Evolutionary conservation across 768 basidiomycete species (phyloP), one percentile per base, ranked within the genome.

Genomic region (Baorangia bicolor): DNA sequence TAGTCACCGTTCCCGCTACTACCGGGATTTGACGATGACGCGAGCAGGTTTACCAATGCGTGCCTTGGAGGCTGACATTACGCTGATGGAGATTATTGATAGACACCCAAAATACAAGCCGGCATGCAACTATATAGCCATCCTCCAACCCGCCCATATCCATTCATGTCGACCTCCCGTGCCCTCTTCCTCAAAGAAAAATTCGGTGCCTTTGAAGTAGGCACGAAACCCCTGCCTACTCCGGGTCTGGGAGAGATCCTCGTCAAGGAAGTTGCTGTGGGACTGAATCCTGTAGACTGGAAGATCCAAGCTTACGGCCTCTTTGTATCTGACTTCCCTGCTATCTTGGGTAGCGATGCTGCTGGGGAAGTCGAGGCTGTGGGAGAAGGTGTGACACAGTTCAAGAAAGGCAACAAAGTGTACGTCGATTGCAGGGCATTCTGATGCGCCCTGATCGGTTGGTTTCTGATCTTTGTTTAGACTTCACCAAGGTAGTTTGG

Each of bases 231-330:
- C 12, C 4, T 35, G 0, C 59, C 60, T 9, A n/a, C 40, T 20
- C 80, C 81, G 0, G 75, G 75, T 0, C 69, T 73, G 1, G 74
- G 74, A 25, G 77, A 81, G 49, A 49, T 82, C 33, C 70, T 81
- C 42, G 67, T 81, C 59, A 77, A 75, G 58, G 64, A 78, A 33
- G 53, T 69, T 33, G 64, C 80, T 2, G 69, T 76, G 0, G 74
- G 69, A 10, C 56, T 82, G 21, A 80, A 82, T 56, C 81, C 81
- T 5, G 58, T 74, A 10, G 81, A 84, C 51, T 68, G 68, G 68
- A 70, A 64, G 48, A 59, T 68, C 9, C 68, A 60, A 49, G 23
- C 41, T 5, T 20, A 37, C 2, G 55, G 59, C 5, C 0, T 45
- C 20, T 2, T 53, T 16, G 39, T 25, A 9, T 13, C 48, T 3